Evolutionary conservation across 2,329 filamentous ascomycete species (phyloP), one percentile per base, ranked within the genome.

Genomic region (Trichoderma asperellum): DNA sequence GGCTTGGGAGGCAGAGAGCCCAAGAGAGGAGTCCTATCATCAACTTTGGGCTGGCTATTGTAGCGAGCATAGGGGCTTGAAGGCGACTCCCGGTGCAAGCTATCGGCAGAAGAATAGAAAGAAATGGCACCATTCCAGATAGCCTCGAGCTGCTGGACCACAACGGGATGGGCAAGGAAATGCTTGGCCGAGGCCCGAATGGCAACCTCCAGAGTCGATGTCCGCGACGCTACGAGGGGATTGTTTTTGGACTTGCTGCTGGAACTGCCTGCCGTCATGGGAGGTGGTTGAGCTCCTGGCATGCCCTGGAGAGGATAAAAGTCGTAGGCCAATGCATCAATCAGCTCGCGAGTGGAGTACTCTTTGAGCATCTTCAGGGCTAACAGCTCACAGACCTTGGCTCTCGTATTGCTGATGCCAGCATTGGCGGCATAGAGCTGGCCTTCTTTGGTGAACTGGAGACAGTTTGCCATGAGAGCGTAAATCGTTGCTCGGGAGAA

Each of bases 71-170:
- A 67, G 34, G 70, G 70, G 71, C 73, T 72, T 66, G 76, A 68
- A 56, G 78, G 74, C 6, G 78, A 68, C 65, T 77, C 85, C 59
- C 93, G 89, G 78, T 97, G 95, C 29, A 97, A 82, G 72, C 88
- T 92, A 78, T 97, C 94, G 5, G 93, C 93, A 14, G 91, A 89
- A 1, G 93, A 96, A 79, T 97, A 94, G 76, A 98, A 97, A 73
- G 96, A 94, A 73, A 98, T 96, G 21, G 92, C 95, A 34, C 95
- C 95, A 24, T 93, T 95, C 95, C 95, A 98, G 71, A 98, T 97
- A 56, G 94, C 94, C 79, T 97, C 94, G n/a, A 98, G 85, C 77
- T 97, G 94, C 79, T 96, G 93, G 10, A 97, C 91, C 0, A 97
- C 94, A 4, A 97, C 84, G 0, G 95, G 94, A 76, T 97, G 94